phyloP scores from a whole-genome alignment of 257 asterid genomes.

The Capsicum chinense region DNA sequence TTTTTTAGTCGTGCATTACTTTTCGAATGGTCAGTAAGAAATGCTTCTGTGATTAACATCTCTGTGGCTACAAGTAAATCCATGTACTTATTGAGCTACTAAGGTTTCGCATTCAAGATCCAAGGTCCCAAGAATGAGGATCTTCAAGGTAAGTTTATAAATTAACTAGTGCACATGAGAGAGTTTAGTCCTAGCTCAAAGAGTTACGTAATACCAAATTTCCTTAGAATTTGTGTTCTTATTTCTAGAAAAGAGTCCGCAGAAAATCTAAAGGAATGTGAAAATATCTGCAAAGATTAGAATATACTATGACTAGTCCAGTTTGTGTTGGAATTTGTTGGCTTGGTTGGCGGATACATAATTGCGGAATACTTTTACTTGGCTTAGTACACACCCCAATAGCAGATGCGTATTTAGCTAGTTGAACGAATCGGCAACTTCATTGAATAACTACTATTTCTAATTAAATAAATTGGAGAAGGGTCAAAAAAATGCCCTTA shows the following conservation, averaged over 20 bases:
- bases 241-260: background rate
- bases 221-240: background rate
- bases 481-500: too few relatives aligned
- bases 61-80: background rate
- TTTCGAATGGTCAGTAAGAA: background rate
- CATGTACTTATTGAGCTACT: background rate
- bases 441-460: background rate
- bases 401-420: background rate
- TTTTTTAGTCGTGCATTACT: slow-evolving; percentile 1
- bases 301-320: background rate
- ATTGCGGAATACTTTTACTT: background rate
- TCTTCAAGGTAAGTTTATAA: background rate
- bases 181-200: background rate
- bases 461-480: background rate
- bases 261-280: background rate
- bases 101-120: slow-evolving; percentile 15
- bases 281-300: background rate
- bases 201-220: background rate
- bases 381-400: background rate
- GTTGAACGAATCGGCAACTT: background rate
- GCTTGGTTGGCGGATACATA: background rate
- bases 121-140: background rate
- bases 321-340: background rate
- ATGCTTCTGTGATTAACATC: background rate
- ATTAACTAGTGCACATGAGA: background rate